These are phyloP conservation scores for Pontederia crassipes DNA, from an alignment of 176 grass and related monocot genomes.

Conservation along the genomic window DNA sequence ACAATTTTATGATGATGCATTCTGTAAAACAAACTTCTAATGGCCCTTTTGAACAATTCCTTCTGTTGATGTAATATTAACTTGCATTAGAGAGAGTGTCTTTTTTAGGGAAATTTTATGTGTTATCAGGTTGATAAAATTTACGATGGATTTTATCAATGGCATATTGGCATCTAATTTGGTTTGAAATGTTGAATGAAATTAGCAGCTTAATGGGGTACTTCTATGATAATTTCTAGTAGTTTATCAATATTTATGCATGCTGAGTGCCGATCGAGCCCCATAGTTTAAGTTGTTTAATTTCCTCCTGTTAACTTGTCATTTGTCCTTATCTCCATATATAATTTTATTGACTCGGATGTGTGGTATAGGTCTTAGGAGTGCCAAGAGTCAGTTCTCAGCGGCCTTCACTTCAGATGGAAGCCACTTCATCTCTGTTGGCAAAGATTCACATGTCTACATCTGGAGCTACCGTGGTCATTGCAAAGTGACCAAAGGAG, in stretches of 20 bases:
- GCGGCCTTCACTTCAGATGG: slow-evolving; percentile 64
- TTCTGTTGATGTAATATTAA: not conserved
- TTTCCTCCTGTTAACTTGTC: not conserved
- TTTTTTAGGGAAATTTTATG: not conserved
- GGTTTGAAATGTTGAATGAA: too few species aligned
- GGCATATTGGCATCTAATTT: too few species aligned
- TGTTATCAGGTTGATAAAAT: not conserved
- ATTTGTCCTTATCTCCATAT: not conserved
- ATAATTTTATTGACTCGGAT: not conserved
- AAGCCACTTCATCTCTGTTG: slow-evolving; percentile 52
- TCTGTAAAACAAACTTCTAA: too few species aligned
- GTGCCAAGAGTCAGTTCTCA: slow-evolving; percentile 45
- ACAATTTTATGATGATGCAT: too few species aligned
- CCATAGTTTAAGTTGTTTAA: not conserved
- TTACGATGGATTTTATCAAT: too few species aligned
- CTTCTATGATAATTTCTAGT: not conserved
- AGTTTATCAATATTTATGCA: not conserved
- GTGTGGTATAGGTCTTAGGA: slow-evolving; percentile 43
- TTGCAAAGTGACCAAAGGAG: slow-evolving; percentile 1
- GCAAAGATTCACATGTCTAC: slow-evolving; percentile 65
- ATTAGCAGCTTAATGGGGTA: too few species aligned
- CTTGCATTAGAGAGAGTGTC: not conserved
- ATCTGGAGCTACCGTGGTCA: slow-evolving; percentile 47
- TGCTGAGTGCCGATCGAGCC: too few species aligned
- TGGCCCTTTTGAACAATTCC: too few species aligned